Base-by-base conservation (phyloP, 345 rosid genomes). In the Erodium maritimum region DNA sequence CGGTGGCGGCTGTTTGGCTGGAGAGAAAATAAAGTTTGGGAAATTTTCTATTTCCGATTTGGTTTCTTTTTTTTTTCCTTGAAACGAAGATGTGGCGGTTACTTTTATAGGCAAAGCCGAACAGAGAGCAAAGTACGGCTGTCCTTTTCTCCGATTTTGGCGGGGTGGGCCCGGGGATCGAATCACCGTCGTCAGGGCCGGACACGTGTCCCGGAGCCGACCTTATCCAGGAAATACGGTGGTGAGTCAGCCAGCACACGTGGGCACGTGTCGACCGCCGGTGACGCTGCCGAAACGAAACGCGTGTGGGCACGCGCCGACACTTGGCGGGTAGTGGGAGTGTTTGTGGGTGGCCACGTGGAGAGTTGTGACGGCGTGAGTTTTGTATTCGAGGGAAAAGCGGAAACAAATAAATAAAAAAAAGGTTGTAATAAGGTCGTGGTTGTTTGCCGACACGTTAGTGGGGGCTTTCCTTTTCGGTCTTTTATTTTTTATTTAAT, bases 111-210 rank as follows among this genome's bases (percentile, higher is more conserved):
- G 56, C 4, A 7, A n/a, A n/a, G 10, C 37, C 21, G 23, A 5
- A 17, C 24, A 25, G 24, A 18, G 61, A 22, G 88, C 81, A 75
- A 72, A 82, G 87, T 82, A 85, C 89, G 86, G 87, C 80, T 74
- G 80, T 87, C 37, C 73, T 77, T 65, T 79, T 81, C 85, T 52
- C 48, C 48, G 66, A 23, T 73, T 75, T 65, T 61, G 58, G 24
- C 25, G 2, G 4, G 21, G 8, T 37, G 82, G 69, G 19, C 77
- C 79, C 79, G 58, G 19, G 53, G 54, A 0, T 5, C 18, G 16
- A 53, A 0, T 66, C 54, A 69, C 61, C 74, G 64, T 69, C 69
- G 72, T 55, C 0, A 33, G 21, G 46, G 12, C 0, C 0, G 0
- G 79, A 55, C 90, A 79, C 86, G 84, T 73, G 67, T 17, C 24